phyloP scores from a whole-genome alignment of 1,284 basidiomycete species.

The Trichosporon ovoides region DNA sequence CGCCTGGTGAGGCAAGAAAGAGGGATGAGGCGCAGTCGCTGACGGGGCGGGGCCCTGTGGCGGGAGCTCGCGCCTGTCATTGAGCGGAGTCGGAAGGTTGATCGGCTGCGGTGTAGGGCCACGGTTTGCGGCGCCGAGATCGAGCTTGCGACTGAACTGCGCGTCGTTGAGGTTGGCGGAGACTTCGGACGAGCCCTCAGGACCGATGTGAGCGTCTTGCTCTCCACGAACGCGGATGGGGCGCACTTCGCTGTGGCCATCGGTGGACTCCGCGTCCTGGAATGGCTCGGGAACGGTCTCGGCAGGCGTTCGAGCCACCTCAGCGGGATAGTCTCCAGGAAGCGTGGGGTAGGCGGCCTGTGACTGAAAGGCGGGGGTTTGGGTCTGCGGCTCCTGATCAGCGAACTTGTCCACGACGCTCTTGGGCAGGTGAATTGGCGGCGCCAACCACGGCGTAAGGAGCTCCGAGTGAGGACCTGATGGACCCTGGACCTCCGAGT shows the following conservation, averaged over 20 bases:
- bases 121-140: background rate
- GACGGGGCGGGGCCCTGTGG: background rate
- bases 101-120: constrained; percentile 20
- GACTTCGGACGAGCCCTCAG: too few relatives aligned
- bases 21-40: too few relatives aligned
- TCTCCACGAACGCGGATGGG: background rate
- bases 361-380: too few relatives aligned
- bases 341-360: background rate
- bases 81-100: constrained; percentile 45
- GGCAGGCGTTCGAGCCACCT: background rate
- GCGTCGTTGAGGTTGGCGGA: too few relatives aligned
- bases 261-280: background rate
- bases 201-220: background rate
- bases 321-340: background rate
- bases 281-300: background rate
- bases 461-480: background rate
- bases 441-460: background rate
- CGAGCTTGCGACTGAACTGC: too few relatives aligned
- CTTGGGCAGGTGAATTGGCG: background rate
- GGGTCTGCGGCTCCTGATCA: too few relatives aligned
- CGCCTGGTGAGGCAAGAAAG: background rate
- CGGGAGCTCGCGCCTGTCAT: constrained; percentile 5
- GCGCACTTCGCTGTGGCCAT: background rate
- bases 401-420: background rate
- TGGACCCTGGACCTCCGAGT: background rate